A percentile compares a stretch with the other conserved stretches of the same genome.
phyloP scores from a whole-genome alignment of 176 grass and related monocot genomes.

The Zoysia pacifica region DNA sequence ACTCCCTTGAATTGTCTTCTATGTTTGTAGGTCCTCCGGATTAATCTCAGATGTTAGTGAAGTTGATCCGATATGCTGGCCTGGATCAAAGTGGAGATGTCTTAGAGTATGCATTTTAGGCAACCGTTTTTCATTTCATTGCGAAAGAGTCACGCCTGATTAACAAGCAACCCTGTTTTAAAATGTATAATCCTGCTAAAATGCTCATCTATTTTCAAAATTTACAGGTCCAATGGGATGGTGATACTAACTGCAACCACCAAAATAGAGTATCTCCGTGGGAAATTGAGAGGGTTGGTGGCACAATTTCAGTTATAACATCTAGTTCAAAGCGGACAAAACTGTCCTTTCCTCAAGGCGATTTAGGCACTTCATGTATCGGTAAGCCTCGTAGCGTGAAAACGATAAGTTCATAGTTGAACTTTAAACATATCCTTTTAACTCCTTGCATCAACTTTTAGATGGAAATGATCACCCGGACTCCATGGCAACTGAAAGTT shows the following conservation, averaged over 20 bases:
- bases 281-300: conserved; percentile 71
- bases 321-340: conserved; percentile 72
- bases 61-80: conserved; percentile 72
- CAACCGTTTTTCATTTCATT: neutral
- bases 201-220: conserved; percentile 30
- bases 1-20: conserved; percentile 21
- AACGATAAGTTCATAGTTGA: neutral
- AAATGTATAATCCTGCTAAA: neutral
- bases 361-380: conserved; percentile 48
- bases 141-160: neutral
- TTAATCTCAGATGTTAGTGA: conserved; percentile 81
- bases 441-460: conserved; percentile 37
- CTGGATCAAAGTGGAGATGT: conserved; percentile 97
- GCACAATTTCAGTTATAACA: conserved; percentile 47
- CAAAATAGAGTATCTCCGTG: conserved; percentile 86
- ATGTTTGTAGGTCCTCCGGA: conserved; percentile 68
- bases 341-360: conserved; percentile 50
- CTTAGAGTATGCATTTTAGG: conserved; percentile 61
- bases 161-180: neutral
- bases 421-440: conserved; percentile 1
- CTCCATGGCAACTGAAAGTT: conserved; percentile 60
- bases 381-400: conserved; percentile 37
- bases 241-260: conserved; percentile 45
- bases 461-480: conserved; percentile 64
- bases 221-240: conserved; percentile 83